Percentiles rank a stretch among this genome's conserved stretches.
phyloP scores from a whole-genome alignment of 345 rosid species.

The Gossypioides kirkii region DNA sequence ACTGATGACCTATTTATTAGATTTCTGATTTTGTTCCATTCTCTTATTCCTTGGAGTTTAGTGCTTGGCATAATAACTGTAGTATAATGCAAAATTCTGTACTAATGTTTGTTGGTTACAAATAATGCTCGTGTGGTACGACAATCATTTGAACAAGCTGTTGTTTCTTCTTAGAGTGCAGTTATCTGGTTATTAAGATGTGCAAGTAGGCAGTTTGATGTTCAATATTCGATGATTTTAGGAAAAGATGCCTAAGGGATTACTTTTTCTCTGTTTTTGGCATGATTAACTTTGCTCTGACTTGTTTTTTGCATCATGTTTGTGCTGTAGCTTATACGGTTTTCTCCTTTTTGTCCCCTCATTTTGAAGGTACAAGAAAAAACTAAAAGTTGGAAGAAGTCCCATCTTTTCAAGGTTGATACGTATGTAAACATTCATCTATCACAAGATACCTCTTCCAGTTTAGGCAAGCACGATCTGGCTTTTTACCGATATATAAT shows the following conservation, averaged over 20 bases:
- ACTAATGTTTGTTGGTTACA: no score
- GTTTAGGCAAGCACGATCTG: slow-evolving; percentile 4
- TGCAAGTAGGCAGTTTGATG: no score
- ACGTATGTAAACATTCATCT: not conserved
- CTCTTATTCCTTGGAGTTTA: not conserved
- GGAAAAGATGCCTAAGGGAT: no score
- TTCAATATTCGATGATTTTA: no score
- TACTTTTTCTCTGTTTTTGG: no score
- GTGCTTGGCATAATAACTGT: not conserved
- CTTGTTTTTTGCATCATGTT: not conserved
- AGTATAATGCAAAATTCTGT: not conserved
- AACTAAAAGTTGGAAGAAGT: not conserved
- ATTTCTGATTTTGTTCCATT: not conserved
- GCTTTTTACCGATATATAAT: not conserved
- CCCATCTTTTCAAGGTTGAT: slow-evolving; percentile 1
- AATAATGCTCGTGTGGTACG: no score
- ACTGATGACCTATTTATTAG: not conserved
- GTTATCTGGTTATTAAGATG: no score
- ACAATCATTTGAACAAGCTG: no score
- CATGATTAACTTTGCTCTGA: not conserved
- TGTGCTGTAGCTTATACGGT: not conserved
- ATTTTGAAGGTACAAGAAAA: slow-evolving; percentile 1
- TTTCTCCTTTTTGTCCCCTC: not conserved
- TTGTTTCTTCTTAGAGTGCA: no score
- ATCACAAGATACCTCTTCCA: not conserved